Percentiles rank a stretch among this genome's conserved stretches.
phyloP scores from a whole-genome alignment of 2,329 filamentous ascomycete genomes.

The Chaetomiaceae sp. region DNA sequence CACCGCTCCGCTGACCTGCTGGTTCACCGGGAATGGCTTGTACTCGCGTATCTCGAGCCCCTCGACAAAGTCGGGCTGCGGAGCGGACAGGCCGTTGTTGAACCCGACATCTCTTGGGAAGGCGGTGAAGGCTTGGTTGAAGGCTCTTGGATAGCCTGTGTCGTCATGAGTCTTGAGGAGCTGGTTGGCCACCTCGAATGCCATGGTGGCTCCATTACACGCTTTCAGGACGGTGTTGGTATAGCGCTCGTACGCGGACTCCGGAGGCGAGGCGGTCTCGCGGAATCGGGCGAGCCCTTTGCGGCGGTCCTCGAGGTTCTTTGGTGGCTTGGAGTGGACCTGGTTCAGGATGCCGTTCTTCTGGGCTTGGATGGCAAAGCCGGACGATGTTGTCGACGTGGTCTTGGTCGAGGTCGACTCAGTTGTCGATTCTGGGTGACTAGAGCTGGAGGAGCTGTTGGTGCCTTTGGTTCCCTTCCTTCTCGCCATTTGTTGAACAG shows the following conservation, averaged over 20 bases:
- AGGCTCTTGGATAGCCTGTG: background rate
- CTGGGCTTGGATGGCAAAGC: background rate
- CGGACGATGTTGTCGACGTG: background rate
- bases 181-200: background rate
- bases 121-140: slow-evolving; percentile 7
- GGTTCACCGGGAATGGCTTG: background rate
- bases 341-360: slow-evolving; percentile 6
- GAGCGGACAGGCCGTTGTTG: slow-evolving; percentile 13
- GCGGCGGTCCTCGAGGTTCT: background rate
- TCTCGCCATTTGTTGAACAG: background rate
- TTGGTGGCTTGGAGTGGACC: background rate
- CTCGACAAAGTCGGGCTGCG: slow-evolving; percentile 9
- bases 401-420: background rate
- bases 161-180: background rate
- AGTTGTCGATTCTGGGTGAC: background rate
- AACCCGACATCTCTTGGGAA: slow-evolving; percentile 13
- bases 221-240: background rate
- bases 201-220: background rate
- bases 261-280: background rate
- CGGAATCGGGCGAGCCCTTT: background rate
- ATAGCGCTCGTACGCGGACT: background rate
- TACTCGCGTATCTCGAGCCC: background rate
- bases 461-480: background rate
- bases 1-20: slow-evolving; percentile 2
- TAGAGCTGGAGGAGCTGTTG: background rate